Percentiles rank a stretch among this genome's conserved stretches.
Conservation (phyloP, 371 early-diverging fungal species). For the Mucor indicus region DNA sequence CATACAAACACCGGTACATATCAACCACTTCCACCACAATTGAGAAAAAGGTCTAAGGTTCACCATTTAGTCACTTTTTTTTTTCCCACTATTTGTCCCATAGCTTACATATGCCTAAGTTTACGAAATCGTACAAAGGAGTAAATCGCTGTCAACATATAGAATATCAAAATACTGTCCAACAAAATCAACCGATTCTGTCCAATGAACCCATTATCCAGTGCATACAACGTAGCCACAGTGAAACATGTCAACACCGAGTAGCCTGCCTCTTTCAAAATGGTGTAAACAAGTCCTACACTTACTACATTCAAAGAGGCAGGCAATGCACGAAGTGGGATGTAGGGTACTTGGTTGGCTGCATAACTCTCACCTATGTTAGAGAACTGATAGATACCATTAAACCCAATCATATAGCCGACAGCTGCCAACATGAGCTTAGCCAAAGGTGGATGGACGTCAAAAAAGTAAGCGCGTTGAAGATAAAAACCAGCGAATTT, state of each 20-base stretch:
- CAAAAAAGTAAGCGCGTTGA: slow-evolving; percentile 92
- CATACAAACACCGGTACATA: slow-evolving; percentile 66
- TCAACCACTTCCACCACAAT: slow-evolving; percentile 73
- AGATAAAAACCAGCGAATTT: slow-evolving; percentile 97
- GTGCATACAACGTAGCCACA: slow-evolving; percentile 62
- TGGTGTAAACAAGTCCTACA: slow-evolving; percentile 76
- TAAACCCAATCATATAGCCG: slow-evolving; percentile 76
- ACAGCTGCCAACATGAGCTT: slow-evolving; percentile 88
- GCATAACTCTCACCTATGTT: slow-evolving; percentile 64
- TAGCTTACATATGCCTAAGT: slow-evolving; percentile 36
- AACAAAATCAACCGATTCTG: slow-evolving; percentile 89
- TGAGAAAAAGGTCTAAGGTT: slow-evolving; percentile 62
- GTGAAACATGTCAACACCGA: slow-evolving; percentile 65
- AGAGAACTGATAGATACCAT: slow-evolving; percentile 88
- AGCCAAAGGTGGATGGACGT: slow-evolving; percentile 86
- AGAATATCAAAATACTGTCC: slow-evolving; percentile 86
- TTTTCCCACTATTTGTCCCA: too few relatives aligned
- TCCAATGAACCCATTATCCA: slow-evolving; percentile 86
- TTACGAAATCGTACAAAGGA: slow-evolving; percentile 80
- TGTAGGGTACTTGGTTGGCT: slow-evolving; percentile 77
- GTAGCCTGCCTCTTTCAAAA: slow-evolving; percentile 69
- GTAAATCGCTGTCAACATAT: slow-evolving; percentile 68
- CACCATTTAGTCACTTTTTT: too few relatives aligned
- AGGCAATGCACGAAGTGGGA: slow-evolving; percentile 79
- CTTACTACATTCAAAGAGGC: slow-evolving; percentile 71